Conservation (phyloP, 768 basidiomycete genomes). For the Exidia glandulosa region DNA sequence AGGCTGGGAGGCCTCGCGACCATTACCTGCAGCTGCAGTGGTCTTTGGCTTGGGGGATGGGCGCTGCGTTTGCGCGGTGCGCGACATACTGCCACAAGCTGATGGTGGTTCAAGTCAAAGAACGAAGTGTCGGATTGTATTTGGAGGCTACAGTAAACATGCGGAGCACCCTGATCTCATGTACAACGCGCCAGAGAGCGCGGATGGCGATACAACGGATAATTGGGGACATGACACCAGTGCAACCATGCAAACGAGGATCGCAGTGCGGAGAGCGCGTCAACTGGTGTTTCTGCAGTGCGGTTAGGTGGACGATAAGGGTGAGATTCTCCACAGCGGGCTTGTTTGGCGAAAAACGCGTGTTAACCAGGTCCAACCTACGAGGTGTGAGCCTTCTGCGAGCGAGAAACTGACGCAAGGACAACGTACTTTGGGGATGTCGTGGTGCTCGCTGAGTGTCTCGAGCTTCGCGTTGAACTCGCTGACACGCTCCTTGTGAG, state of each 20-base stretch:
- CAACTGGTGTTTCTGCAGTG: background rate
- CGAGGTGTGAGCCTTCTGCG: too few relatives aligned
- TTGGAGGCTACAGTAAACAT: background rate
- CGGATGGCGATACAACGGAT: background rate
- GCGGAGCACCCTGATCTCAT: background rate
- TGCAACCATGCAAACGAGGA: background rate
- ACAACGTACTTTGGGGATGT: slow-evolving; percentile 72
- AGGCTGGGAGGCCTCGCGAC: background rate
- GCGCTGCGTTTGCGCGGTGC: background rate
- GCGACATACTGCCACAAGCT: background rate
- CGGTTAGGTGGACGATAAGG: too few relatives aligned
- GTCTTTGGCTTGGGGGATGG: background rate
- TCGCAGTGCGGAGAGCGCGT: background rate
- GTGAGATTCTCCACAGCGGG: too few relatives aligned
- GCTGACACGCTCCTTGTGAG: slow-evolving; percentile 87
- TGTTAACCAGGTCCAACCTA: slow-evolving; percentile 83
- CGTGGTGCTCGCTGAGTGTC: slow-evolving; percentile 83
- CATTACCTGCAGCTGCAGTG: background rate
- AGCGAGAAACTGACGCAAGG: slow-evolving; percentile 11
- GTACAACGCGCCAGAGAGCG: background rate
- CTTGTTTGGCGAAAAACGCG: slow-evolving; percentile 7
- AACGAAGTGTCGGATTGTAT: slow-evolving; percentile 1
- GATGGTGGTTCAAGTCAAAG: background rate
- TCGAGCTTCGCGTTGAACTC: slow-evolving; percentile 86
- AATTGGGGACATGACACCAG: background rate